phyloP scores from a whole-genome alignment of 176 grass and related monocot genomes.

The Stipa capillata region DNA sequence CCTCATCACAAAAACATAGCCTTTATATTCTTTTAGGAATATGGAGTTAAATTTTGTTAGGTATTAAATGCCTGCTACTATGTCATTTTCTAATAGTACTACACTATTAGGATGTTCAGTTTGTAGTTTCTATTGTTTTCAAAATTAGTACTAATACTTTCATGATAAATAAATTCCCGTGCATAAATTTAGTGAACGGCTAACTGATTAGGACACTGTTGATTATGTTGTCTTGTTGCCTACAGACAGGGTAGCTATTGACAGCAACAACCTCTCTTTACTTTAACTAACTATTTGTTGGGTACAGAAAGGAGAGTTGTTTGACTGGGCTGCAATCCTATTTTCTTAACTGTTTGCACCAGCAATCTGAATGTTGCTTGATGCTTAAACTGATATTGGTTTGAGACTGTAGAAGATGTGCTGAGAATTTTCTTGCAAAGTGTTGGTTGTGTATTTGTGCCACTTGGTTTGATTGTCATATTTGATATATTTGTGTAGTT shows the following conservation, averaged over 20 bases:
- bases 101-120: neutral
- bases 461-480: constrained; percentile 5
- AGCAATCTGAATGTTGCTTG: neutral
- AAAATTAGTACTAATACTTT: neutral
- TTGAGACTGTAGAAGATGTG: neutral
- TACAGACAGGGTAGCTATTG: neutral
- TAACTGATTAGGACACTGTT: neutral
- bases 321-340: neutral
- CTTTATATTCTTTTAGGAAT: neutral
- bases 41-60: neutral
- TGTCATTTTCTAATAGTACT: neutral
- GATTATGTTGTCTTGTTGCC: neutral
- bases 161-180: neutral
- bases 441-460: neutral
- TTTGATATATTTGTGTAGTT: neutral
- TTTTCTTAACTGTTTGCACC: neutral
- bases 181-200: neutral
- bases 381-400: constrained; percentile 3
- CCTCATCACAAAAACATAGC: neutral
- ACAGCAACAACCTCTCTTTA: neutral
- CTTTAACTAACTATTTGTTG: neutral
- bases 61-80: neutral
- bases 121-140: neutral
- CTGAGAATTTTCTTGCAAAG: neutral
- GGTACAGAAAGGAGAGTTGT: neutral